Evolutionary conservation across 2,329 filamentous ascomycete genomes (phyloP), one percentile per base, ranked within the genome.

Genomic region (Colletotrichum graminicola): DNA sequence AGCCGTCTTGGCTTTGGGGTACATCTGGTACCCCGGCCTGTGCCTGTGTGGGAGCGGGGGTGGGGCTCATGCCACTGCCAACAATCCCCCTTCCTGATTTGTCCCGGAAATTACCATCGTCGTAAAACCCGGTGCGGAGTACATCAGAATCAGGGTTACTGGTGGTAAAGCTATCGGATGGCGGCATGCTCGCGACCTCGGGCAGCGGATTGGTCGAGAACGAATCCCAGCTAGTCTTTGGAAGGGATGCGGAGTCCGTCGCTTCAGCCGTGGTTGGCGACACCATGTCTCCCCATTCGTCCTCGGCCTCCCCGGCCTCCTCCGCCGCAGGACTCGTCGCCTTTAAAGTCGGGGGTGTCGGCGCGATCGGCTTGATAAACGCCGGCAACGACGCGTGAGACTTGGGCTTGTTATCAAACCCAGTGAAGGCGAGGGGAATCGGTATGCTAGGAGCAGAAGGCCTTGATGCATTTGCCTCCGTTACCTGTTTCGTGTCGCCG

Each of bases 281-380:
- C 1, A 90, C 81, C 88, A 90, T 90, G 72, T 90, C 88, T 2
- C 88, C 88, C 88, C 88, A 90, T 47, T 90, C 88, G 55, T 89
- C 81, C 7, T 81, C 80, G 0, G 78, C 77, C 0, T 75, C 61
- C 2, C 43, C 69, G 1, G 18, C 54, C 2, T 61, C 61, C 32
- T 39, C 60, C 47, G 62, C 76, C 57, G 75, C 74, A n/a, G 73
- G 57, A 63, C 5, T 51, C 14, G 49, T 34, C 74, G 41, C 75
- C 29, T 43, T 51, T 21, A 59, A 34, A 39, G 49, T 41, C 18
- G 23, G 29, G 23, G 54, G 65, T 49, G 62, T 55, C 23, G 61
- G 64, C 39, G 55, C 45, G 10, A 59, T 64, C 23, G 57, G 52
- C 32, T 60, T 68, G 8, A 60, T 54, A 32, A 68, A 71, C 7